Base-by-base conservation (phyloP, 306 rosid genomes). In the Sphenostylis stenocarpa region DNA sequence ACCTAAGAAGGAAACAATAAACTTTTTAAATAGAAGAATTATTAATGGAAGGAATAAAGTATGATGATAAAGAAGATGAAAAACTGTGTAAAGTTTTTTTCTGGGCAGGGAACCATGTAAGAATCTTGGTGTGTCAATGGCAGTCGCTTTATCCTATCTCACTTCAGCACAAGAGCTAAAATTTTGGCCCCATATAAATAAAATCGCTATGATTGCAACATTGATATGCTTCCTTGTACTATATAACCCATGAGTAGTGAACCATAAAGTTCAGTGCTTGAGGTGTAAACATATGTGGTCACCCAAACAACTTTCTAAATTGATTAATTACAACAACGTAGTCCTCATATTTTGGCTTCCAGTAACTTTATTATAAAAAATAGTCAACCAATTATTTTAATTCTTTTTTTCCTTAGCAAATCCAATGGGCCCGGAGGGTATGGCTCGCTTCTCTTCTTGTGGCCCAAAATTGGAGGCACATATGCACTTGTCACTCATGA, bases 341-440 rank as follows among this genome's bases (percentile, higher is more conserved):
- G 86, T 65, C 86, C 84, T 75, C 83, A 87, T 73, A 52, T 73
- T 77, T 76, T 85, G 64, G 62, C 61, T 52, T 67, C 10, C 67
- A 61, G 52, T 67, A 34, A 57, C 49, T 45, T 75, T 16, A 2
- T 7, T 38, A 19, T 67, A 72, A 43, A 21, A 62, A 61, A 3
- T 41, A 52, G 74, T 68, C 86, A 83, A 81, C 82, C 31, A 55
- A 60, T 61, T 76, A 51, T n/a, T n/a, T n/a, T 31, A 62, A 31
- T 21, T 21, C 9, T 7, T 70, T 62, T 29, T 39, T n/a, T 11
- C 9, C 69, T 26, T 3, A n/a, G 34, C 20, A 62, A 63, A 70
- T 57, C 79, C 53, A 48, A 60, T 70, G 77, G 81, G 72, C 38
- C 65, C 73, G 7, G 56, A 43, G 38, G 58, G 52, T 81, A 82